Evolutionary conservation across 108 stramenopile species (phyloP), one percentile per base, ranked within the genome.

Genomic region (Fragilaria radians): DNA sequence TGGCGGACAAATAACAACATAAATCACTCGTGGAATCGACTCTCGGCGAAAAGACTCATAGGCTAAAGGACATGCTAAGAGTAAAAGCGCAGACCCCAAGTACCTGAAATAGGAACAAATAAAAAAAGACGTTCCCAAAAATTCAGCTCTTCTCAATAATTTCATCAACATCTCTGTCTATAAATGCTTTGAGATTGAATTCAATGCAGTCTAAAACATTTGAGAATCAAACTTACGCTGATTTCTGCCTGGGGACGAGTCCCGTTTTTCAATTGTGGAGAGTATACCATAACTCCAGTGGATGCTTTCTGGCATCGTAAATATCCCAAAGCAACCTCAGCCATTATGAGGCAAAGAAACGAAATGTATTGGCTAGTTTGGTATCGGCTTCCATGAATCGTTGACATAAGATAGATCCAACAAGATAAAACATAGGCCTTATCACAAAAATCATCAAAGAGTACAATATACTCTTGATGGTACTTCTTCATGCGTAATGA

Each of bases 31-130:
- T 30, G 54, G 62, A 21, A 68, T 70, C 47, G 77, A 59, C 32
- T 82, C 78, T 23, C 81, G 73, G 19, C 81, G 65, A 17, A 82
- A 73, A 28, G 69, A 74, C 62, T 82, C 77, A 54, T 78, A 78
- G 23, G 81, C 73, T 11, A 78, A 42, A 3, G 81, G 81, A 17
- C 74, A 59, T 21, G 80, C 80, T 19, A 69, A 47, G 18, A 63
- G 48, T 47, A 82, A 54, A 9, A 77, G 57, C 3, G 55, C 2
- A 1, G 72, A 31, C 25, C 74, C 79, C 24, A 74, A 21, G 33
- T 63, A 70, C 17, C 64, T 54, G 5, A 65, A 33, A 18, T 34
- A 65, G 1, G 71, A 71, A 26, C 75, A 34, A 28, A 82, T 52
- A 32, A 72, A 76, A 0, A 82, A 52, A 19, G 77, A 71, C 2